Evolutionary conservation across 2,329 filamentous ascomycete genomes (phyloP).

Genomic region (Fusarium sp.): DNA sequence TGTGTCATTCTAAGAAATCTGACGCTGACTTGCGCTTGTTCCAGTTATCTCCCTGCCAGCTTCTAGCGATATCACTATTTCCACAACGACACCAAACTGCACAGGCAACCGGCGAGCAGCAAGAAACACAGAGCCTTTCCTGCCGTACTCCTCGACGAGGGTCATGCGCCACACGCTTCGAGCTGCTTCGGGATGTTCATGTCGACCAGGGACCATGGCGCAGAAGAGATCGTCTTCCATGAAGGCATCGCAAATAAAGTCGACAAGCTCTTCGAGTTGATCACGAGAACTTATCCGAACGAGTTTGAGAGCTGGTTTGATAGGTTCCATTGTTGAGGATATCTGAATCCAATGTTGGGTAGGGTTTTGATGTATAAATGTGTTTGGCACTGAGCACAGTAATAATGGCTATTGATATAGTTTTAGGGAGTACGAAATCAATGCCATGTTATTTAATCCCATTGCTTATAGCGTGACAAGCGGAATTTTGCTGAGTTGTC

Average conservation of each 20-base stretch:
- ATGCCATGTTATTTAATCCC: neutral
- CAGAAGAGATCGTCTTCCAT: slow-evolving; percentile 5
- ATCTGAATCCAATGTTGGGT: neutral
- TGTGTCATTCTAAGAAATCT: fast-evolving
- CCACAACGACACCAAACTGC: slow-evolving; percentile 18
- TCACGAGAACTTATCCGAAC: neutral
- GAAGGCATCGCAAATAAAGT: slow-evolving; percentile 5
- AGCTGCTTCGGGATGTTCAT: slow-evolving; percentile 10
- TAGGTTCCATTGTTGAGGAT: neutral
- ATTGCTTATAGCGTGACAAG: neutral
- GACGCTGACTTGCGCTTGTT: slow-evolving; percentile 1
- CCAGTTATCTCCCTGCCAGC: slow-evolving; percentile 30
- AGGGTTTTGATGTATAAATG: neutral
- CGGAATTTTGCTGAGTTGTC: neutral
- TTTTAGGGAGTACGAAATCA: neutral
- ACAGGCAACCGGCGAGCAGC: slow-evolving; percentile 13
- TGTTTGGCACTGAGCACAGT: neutral
- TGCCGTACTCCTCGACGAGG: slow-evolving; percentile 11
- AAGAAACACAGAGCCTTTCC: neutral
- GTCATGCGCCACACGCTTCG: slow-evolving; percentile 3
- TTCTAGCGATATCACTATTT: slow-evolving; percentile 15
- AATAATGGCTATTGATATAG: neutral
- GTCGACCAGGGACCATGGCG: neutral
- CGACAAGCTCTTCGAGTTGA: slow-evolving; percentile 4
- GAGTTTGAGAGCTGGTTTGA: neutral